Evolutionary conservation across 129 eudicot genomes (phyloP), one percentile per base, ranked within the genome.

Genomic region (Flaveria linearis): DNA sequence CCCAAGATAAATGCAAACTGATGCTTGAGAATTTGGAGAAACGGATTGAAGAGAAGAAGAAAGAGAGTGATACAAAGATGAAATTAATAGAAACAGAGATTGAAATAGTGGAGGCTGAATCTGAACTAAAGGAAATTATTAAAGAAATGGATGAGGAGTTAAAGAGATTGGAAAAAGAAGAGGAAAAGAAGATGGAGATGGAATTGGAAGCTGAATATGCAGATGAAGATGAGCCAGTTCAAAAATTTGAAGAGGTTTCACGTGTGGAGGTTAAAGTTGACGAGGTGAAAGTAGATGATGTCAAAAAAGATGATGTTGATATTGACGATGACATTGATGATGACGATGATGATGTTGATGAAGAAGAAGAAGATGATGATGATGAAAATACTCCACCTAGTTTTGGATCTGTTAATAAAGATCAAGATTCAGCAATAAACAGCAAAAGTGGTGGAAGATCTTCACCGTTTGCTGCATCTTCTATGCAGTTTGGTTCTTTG

Each of bases 61-160:
- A 86, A 81, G 88, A 41, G 5, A 74, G 85, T 23, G 88, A 85
- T 68, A 2, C 60, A 33, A 80, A 76, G 76, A 55, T 77, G 68
- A 67, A 90, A 69, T 28, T 83, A 56, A 25, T 88, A 36, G 82
- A 87, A 61, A 79, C 83, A 47, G 91, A 93, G 76, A 70, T 83
- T 20, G 96, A 88, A 60, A 70, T 93, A 17, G 77, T 42, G 23
- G 98, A 93, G 28, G 92, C 97, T 1, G 98, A 93, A 60, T 70
- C 80, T 74, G 52, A 71, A 26, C 78, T 93, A 57, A 87, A 85
- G 73, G 98, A 90, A 66, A 85, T 82, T 41, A 76, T 88, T 70
- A 88, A 90, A 63, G 97, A 93, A 73, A 78, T 85, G 92, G 98
- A 93, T 41, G 88, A 88, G 63, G 95, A 83, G 51, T 76, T 88